These are phyloP conservation scores for Xylaria sp. DNA, from an alignment of 2,329 filamentous ascomycete genomes.

Conservation along the genomic window DNA sequence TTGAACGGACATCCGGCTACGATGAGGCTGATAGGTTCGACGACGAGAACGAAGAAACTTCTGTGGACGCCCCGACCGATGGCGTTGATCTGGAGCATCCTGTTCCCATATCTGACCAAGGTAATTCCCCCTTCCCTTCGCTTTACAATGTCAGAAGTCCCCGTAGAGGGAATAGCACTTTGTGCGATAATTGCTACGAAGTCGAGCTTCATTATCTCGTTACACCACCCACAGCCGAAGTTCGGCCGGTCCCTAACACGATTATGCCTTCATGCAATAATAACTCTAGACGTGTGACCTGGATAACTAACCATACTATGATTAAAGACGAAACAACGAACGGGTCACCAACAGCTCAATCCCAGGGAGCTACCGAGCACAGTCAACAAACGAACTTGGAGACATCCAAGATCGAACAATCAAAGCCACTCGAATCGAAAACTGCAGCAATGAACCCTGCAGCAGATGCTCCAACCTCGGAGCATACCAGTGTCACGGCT, in stretches of 20 bases:
- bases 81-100: slow-evolving; percentile 35
- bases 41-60: slow-evolving; percentile 9
- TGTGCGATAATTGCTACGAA: slow-evolving; percentile 29
- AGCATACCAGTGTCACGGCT: slow-evolving; percentile 44
- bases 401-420: not conserved
- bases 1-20: not conserved
- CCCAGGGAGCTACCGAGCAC: slow-evolving; percentile 11
- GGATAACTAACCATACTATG: slow-evolving; percentile 29
- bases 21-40: slow-evolving; percentile 8
- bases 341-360: slow-evolving; percentile 17
- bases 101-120: slow-evolving; percentile 35
- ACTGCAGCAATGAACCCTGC: slow-evolving; percentile 26
- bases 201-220: slow-evolving; percentile 20
- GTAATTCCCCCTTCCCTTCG: slow-evolving; percentile 33
- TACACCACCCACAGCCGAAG: slow-evolving; percentile 8
- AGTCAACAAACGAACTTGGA: slow-evolving; percentile 11
- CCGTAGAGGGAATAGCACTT: slow-evolving; percentile 5
- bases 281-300: slow-evolving; percentile 7
- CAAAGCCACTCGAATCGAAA: slow-evolving; percentile 24
- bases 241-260: slow-evolving; percentile 11
- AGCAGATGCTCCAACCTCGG: slow-evolving; percentile 42
- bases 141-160: not conserved
- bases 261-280: slow-evolving; percentile 9
- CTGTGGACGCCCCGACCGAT: slow-evolving; percentile 27
- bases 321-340: slow-evolving; percentile 32